These are phyloP conservation scores for Ceratobasidium sp. DNA, from an alignment of 1,284 basidiomycete species.

Conservation along the genomic window DNA sequence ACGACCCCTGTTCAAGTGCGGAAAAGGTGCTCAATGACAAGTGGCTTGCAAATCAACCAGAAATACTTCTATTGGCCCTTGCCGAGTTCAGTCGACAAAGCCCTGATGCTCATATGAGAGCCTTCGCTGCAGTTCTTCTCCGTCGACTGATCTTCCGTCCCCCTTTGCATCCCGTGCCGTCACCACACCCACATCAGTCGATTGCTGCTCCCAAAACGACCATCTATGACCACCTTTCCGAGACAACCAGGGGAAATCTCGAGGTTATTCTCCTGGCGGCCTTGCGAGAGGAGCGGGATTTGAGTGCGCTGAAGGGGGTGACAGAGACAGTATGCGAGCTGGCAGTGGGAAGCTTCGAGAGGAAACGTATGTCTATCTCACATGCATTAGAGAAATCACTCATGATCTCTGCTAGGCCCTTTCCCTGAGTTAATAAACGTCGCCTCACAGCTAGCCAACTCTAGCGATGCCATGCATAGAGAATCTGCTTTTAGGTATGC, in stretches of 20 bases:
- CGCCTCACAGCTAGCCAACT: conserved; percentile 66
- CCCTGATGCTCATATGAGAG: conserved; percentile 65
- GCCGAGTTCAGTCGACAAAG: conserved; percentile 77
- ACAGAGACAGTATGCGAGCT: conserved; percentile 79
- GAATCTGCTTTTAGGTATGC: conserved; percentile 65
- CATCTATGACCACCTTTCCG: conserved; percentile 76
- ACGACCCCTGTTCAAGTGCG: conserved; percentile 61
- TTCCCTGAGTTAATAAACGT: conserved; percentile 79
- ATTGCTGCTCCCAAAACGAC: conserved; percentile 50
- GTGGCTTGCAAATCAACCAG: conserved; percentile 75
- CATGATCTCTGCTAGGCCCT: conserved; percentile 54
- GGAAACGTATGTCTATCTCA: conserved; percentile 60
- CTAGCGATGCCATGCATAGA: conserved; percentile 58
- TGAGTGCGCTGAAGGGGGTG: conserved; percentile 70
- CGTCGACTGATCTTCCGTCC: conserved; percentile 76
- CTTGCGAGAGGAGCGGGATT: conserved; percentile 67
- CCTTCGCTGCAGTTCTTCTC: conserved; percentile 80
- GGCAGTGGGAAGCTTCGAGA: conserved; percentile 73
- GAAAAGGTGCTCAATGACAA: conserved; percentile 79
- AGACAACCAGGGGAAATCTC: conserved; percentile 69
- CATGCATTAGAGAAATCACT: background rate
- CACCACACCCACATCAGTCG: conserved; percentile 45
- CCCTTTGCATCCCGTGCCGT: conserved; percentile 52
- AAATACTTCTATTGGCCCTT: conserved; percentile 77
- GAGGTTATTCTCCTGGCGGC: conserved; percentile 76